Conservation (phyloP, 2,329 filamentous ascomycete genomes). For the Coccinonectria pachysandricola region DNA sequence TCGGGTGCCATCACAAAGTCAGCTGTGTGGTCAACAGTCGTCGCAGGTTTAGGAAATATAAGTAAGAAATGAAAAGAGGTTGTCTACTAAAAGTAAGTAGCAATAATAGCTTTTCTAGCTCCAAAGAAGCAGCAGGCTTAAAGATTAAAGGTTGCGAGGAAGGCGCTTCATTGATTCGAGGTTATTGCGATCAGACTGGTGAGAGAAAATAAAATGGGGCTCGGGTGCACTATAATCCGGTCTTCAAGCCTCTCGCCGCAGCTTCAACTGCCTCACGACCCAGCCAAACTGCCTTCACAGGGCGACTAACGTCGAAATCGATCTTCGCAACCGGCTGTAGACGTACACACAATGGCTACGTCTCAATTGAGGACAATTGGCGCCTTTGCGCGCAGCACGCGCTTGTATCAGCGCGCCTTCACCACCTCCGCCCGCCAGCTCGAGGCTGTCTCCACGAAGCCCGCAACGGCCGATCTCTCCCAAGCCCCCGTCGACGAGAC, state of each 20-base stretch:
- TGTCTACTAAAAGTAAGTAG: too few species aligned
- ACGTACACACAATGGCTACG: slow-evolving; percentile 27
- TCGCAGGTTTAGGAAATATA: neutral
- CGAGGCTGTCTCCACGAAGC: slow-evolving; percentile 32
- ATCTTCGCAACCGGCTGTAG: slow-evolving; percentile 16
- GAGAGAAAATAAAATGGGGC: slow-evolving; percentile 13
- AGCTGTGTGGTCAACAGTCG: neutral
- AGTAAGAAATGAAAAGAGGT: too few species aligned
- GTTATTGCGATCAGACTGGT: slow-evolving; percentile 1
- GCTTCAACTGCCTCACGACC: slow-evolving; percentile 14
- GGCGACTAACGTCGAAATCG: slow-evolving; percentile 16
- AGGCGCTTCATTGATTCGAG: too few species aligned
- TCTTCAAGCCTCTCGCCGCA: slow-evolving; percentile 3
- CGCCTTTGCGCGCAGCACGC: slow-evolving; percentile 33
- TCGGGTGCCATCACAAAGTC: slow-evolving; percentile 33
- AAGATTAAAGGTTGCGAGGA: too few species aligned
- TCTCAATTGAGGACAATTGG: slow-evolving; percentile 37
- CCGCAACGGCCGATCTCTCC: slow-evolving; percentile 30
- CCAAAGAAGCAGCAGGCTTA: too few species aligned
- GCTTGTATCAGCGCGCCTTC: slow-evolving; percentile 37
- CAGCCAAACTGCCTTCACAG: slow-evolving; percentile 10
- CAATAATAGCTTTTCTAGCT: too few species aligned
- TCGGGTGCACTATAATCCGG: slow-evolving; percentile 16
- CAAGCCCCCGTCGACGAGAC: slow-evolving; percentile 34
- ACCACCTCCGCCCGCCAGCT: slow-evolving; percentile 36